Conservation (phyloP, 306 rosid species). For the Quercus berberidifolia region DNA sequence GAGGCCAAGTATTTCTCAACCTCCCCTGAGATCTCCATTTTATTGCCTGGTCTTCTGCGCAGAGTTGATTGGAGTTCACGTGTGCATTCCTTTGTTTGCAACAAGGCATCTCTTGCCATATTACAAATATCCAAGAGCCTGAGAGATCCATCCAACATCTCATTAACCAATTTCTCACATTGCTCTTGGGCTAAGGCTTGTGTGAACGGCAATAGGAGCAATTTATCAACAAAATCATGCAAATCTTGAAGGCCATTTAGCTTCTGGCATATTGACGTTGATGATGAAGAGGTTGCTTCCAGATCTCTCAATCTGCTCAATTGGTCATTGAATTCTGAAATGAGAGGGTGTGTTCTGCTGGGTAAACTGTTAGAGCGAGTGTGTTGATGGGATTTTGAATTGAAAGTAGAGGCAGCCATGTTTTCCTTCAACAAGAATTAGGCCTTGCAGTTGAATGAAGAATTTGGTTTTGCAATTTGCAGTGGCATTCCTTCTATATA, state of each 20-base stretch:
- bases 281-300: conserved; percentile 13
- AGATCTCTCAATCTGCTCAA: conserved; percentile 18
- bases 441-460: neutral
- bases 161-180: conserved; percentile 33
- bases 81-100: neutral
- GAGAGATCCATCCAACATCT: conserved; percentile 36
- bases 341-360: neutral
- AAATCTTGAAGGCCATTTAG: conserved; percentile 28
- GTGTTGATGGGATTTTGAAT: neutral
- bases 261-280: conserved; percentile 20
- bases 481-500: neutral
- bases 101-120: conserved; percentile 21
- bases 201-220: conserved; percentile 28
- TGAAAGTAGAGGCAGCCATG: neutral
- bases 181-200: conserved; percentile 26
- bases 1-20: neutral
- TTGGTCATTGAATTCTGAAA: neutral
- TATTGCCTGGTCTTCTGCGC: neutral
- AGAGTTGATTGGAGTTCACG: neutral
- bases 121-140: conserved; percentile 38
- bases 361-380: neutral
- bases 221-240: conserved; percentile 25
- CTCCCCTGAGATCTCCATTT: neutral
- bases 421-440: neutral
- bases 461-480: neutral